Evolutionary conservation across 2,329 filamentous ascomycete species (phyloP).

Genomic region (Exophiala phaeomuriformis): DNA sequence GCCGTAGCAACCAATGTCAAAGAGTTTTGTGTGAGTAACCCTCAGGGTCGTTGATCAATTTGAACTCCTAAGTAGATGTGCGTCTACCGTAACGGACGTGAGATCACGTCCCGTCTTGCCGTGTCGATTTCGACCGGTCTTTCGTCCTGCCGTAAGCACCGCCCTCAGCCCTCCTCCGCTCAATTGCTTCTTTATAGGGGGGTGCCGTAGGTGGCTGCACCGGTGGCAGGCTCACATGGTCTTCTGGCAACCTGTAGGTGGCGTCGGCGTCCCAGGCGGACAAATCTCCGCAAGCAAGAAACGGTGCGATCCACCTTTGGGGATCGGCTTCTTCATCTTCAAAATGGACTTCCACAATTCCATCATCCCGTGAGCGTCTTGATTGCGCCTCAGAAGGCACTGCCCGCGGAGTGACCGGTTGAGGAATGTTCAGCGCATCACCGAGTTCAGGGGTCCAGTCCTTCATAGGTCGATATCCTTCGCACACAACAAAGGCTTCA

Average conservation of each 20-base stretch:
- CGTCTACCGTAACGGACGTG: no score
- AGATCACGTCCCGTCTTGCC: conserved; percentile 1
- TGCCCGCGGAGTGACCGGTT: conserved; percentile 19
- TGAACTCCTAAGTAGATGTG: no score
- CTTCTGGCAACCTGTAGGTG: conserved; percentile 75
- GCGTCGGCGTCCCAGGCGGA: conserved; percentile 94
- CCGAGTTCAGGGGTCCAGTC: conserved; percentile 26
- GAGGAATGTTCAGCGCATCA: conserved; percentile 31
- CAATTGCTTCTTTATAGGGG: conserved; percentile 84
- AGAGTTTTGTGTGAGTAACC: no score
- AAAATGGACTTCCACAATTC: conserved; percentile 31
- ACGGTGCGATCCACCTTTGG: conserved; percentile 77
- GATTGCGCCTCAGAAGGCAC: conserved; percentile 16
- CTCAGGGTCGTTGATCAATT: no score
- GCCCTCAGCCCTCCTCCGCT: conserved; percentile 68
- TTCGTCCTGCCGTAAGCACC: conserved; percentile 71
- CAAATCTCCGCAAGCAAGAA: conserved; percentile 93
- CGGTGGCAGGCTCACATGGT: conserved; percentile 79
- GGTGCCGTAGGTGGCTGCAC: conserved; percentile 93
- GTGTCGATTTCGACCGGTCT: conserved; percentile 2
- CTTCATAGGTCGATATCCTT: conserved; percentile 71
- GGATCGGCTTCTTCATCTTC: conserved; percentile 37
- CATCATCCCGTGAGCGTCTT: conserved; percentile 32
- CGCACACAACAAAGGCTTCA: conserved; percentile 92
- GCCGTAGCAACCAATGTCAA: no score